Conservation (phyloP, 768 basidiomycete genomes). For the Lactifluus echinatus region DNA sequence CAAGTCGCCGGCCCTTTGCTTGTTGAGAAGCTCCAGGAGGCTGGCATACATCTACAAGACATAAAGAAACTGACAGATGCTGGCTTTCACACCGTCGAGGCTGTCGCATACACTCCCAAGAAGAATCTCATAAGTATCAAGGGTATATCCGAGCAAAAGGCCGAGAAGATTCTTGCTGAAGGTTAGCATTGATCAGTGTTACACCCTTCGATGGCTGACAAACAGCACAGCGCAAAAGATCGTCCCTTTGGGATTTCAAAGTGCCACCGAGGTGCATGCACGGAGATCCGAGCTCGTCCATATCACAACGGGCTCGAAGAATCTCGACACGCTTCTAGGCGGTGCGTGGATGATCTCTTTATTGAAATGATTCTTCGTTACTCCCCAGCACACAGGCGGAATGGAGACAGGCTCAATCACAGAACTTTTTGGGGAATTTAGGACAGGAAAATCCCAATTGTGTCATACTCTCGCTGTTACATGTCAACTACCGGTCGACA, state of each 20-base stretch:
- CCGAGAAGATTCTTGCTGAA: conserved; percentile 90
- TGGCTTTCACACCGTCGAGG: conserved; percentile 88
- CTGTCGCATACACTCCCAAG: conserved; percentile 95
- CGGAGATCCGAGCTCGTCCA: conserved; percentile 90
- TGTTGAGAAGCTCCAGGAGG: conserved; percentile 77
- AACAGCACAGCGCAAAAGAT: conserved; percentile 76
- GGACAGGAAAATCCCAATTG: conserved; percentile 96
- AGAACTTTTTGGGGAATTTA: conserved; percentile 96
- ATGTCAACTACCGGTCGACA: conserved; percentile 91
- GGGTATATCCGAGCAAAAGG: conserved; percentile 94
- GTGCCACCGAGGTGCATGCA: conserved; percentile 95
- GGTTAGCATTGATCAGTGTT: conserved; percentile 41
- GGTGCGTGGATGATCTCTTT: conserved; percentile 38
- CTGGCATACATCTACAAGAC: conserved; percentile 82
- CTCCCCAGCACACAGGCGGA: conserved; percentile 47
- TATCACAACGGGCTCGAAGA: conserved; percentile 94
- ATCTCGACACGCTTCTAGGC: conserved; percentile 90
- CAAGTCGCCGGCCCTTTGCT: conserved; percentile 74
- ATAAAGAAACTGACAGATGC: conserved; percentile 92
- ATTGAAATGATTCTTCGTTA: not conserved
- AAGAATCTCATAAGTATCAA: conserved; percentile 86
- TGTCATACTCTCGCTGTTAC: conserved; percentile 98
- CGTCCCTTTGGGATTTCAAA: conserved; percentile 94
- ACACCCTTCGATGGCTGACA: not conserved
- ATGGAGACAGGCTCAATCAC: conserved; percentile 99